Evolutionary conservation across 352 stramenopile species (phyloP).

Genomic region (Blastocystis sp.): DNA sequence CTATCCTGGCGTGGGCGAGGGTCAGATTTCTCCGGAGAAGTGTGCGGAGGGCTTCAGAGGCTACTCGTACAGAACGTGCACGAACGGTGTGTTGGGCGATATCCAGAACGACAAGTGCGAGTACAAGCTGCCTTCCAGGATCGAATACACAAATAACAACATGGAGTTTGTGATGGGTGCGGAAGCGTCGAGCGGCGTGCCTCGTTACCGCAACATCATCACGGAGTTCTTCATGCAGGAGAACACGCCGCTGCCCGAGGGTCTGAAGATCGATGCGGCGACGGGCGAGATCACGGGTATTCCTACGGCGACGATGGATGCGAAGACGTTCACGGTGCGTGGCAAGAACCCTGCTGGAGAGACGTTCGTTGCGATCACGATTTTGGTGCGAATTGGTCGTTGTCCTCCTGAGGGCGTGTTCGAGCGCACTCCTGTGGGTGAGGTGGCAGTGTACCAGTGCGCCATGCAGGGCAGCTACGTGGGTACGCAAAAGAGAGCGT

Average conservation of each 20-base stretch:
- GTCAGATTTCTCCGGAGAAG: constrained; percentile 37
- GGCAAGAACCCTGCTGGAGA: background rate
- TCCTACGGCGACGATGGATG: background rate
- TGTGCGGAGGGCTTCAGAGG: constrained; percentile 6
- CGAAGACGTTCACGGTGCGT: background rate
- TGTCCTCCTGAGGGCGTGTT: constrained; percentile 25
- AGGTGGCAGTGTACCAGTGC: background rate
- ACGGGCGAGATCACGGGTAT: constrained; percentile 38
- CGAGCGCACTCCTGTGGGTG: background rate
- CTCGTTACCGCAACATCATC: background rate
- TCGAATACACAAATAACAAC: background rate
- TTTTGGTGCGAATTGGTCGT: background rate
- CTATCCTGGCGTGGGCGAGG: constrained; percentile 31
- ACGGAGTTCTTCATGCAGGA: constrained; percentile 1
- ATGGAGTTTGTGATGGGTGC: constrained; percentile 15
- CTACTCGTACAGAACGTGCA: constrained; percentile 34
- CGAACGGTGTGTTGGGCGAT: constrained; percentile 3
- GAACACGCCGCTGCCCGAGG: background rate
- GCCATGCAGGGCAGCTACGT: constrained; percentile 2
- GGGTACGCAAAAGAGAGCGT: background rate
- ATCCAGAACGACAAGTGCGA: constrained; percentile 36
- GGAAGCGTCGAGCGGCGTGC: background rate
- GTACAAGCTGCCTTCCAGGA: background rate
- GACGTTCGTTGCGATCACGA: background rate
- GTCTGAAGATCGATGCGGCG: constrained; percentile 1